phyloP scores from a whole-genome alignment of 306 rosid species.

The Casuarina cunninghamiana region DNA sequence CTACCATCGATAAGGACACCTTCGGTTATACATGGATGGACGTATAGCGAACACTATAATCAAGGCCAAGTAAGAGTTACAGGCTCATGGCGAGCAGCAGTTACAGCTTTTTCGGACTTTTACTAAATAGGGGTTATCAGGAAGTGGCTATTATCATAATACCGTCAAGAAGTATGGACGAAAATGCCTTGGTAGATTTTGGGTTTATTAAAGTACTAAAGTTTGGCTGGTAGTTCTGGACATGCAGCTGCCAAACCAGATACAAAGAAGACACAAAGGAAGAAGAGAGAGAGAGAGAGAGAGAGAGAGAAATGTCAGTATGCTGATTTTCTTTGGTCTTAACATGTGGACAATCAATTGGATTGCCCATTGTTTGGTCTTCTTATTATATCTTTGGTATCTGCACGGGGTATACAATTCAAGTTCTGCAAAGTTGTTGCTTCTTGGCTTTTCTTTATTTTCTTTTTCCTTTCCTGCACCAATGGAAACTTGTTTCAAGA shows the following conservation, averaged over 20 bases:
- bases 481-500: neutral
- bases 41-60: too few species aligned
- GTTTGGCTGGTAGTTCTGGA: neutral
- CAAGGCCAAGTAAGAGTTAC: too few species aligned
- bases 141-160: too few species aligned
- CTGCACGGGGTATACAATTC: neutral
- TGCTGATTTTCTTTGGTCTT: neutral
- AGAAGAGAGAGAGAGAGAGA: neutral
- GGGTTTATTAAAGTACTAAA: too few species aligned
- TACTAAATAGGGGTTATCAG: too few species aligned
- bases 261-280: neutral
- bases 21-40: too few species aligned
- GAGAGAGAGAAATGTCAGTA: neutral
- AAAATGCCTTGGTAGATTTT: too few species aligned
- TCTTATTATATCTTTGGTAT: neutral
- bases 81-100: too few species aligned
- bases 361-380: neutral
- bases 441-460: neutral
- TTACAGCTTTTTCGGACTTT: too few species aligned
- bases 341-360: neutral
- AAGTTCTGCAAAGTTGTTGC: neutral
- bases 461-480: too few species aligned
- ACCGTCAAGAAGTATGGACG: too few species aligned
- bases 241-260: neutral
- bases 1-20: too few species aligned